phyloP scores from a whole-genome alignment of 2,329 filamentous ascomycete genomes.

The Aspergillus spinulosporus region DNA sequence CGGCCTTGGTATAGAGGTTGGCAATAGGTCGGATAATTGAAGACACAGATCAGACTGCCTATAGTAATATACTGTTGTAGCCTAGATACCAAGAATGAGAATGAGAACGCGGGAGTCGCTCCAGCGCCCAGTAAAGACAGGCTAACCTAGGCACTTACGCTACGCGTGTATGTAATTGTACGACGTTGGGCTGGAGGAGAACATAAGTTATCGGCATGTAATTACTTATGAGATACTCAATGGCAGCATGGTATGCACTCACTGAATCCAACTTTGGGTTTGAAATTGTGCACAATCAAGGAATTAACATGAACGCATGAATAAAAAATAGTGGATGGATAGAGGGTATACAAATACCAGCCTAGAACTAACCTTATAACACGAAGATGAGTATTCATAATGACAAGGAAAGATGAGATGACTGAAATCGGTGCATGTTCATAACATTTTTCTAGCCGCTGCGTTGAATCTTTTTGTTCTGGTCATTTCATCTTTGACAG shows the following conservation, averaged over 20 bases:
- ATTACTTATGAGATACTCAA: not conserved
- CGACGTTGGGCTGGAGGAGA: not conserved
- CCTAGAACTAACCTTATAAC: not conserved
- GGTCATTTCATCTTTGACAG: not conserved
- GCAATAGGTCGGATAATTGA: too few species aligned
- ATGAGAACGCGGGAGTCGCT: not conserved
- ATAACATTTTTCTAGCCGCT: slow-evolving; percentile 8
- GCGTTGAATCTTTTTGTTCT: not conserved
- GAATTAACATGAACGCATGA: not conserved
- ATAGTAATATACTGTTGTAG: too few species aligned
- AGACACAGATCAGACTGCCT: too few species aligned
- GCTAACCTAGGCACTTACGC: too few species aligned
- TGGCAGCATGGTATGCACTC: not conserved
- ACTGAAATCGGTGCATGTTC: slow-evolving; percentile 4
- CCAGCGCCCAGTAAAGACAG: too few species aligned
- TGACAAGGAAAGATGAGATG: not conserved
- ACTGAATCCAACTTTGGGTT: not conserved
- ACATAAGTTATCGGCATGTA: not conserved
- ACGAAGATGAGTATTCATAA: not conserved
- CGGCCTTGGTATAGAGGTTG: too few species aligned
- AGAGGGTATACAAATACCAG: slow-evolving; percentile 18
- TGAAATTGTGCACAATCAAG: not conserved
- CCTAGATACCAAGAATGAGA: not conserved
- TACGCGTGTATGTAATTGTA: not conserved
- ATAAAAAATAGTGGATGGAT: not conserved